Base-by-base conservation (phyloP, 2,329 filamentous ascomycete genomes). In the Fusarium nurragi region DNA sequence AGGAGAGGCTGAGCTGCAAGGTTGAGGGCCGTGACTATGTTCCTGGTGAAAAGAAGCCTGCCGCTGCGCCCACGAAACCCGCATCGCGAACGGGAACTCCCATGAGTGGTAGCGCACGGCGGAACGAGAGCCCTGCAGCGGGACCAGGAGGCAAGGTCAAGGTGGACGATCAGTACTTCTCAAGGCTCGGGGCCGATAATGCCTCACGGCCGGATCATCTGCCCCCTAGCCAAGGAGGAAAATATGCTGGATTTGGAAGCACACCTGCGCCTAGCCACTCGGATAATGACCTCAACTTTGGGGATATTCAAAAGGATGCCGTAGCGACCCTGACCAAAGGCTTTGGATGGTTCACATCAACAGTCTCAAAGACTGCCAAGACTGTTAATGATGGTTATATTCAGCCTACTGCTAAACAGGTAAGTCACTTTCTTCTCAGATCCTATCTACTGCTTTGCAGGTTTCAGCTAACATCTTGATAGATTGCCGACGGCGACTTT, bases 331-430 rank as follows among this genome's bases (percentile, higher is more conserved):
- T 99, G 70, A 93, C 89, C 25, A 97, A 97, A 78, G 92, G 94
- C 0, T 96, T 98, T 72, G 94, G 94, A 10, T 98, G 95, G 93
- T 93, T 98, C 73, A 87, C 93, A 18, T 90, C 88, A 30, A 93
- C 92, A 13, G 93, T 98, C 38, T 89, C 88, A 23, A 97, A 95
- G 83, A 91, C 92, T 66, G 95, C 94, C 34, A 96, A 97, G 82
- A 92, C 88, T 16, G 90, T 97, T 22, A 97, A 97, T 76, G 90
- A 95, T 68, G 88, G 90, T 30, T 97, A 93, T 79, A 92, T 99
- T 51, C 93, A 97, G 78, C 95, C 95, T 11, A 95, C 93, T 25
- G 93, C 95, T 62, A 91, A 92, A 74, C 91, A 93, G 86, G 91
- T 93, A 83, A 61, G 68, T 10, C 9, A 30, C 37, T 59, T 36